phyloP scores from a whole-genome alignment of 73 alveolate genomes.

The Paramecium primaurelia region DNA sequence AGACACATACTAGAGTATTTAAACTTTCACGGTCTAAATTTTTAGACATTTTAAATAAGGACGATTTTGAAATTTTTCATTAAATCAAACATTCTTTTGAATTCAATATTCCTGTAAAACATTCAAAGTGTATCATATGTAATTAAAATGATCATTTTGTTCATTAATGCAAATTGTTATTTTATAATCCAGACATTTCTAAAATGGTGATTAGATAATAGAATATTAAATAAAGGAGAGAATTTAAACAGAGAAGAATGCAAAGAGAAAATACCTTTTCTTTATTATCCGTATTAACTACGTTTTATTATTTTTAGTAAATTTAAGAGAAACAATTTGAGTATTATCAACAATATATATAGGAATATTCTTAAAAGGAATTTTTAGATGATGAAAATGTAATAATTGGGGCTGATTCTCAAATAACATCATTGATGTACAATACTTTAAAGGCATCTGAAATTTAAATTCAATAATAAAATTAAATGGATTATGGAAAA shows the following conservation, averaged over 20 bases:
- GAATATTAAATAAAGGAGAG: neutral
- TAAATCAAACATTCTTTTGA: neutral
- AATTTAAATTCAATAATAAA: neutral
- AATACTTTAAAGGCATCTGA: neutral
- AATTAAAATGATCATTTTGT: neutral
- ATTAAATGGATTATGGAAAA: neutral
- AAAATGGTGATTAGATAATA: neutral
- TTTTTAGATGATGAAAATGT: neutral
- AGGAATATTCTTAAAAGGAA: neutral
- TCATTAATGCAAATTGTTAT: neutral
- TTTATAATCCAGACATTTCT: neutral
- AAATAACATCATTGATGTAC: neutral
- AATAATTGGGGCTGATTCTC: neutral
- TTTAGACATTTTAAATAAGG: neutral
- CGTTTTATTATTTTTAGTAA: neutral
- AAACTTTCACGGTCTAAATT: neutral
- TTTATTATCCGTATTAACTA: neutral
- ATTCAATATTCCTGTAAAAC: neutral
- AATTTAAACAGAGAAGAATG: neutral
- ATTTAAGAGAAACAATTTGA: neutral
- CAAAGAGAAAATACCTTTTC: neutral
- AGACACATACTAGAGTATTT: neutral
- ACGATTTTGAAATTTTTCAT: neutral
- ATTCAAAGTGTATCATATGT: neutral
- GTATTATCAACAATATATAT: neutral